A percentile compares a stretch with the other conserved stretches of the same genome.
These are phyloP conservation scores for Phylloporus scabripes DNA, from an alignment of 768 basidiomycete species.

Conservation along the genomic window DNA sequence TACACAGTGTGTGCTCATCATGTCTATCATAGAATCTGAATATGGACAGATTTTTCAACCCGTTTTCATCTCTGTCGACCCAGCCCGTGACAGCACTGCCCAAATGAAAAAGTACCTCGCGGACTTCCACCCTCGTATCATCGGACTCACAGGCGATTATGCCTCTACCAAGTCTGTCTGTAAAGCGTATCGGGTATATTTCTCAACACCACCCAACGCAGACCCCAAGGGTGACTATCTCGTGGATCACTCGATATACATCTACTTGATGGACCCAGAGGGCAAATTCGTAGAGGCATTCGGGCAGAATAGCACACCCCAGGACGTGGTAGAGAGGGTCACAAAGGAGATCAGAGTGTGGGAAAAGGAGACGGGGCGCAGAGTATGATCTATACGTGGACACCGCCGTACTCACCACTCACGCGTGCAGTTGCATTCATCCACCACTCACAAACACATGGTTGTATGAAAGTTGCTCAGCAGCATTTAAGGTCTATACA, in stretches of 20 bases:
- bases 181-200: conserved; percentile 96
- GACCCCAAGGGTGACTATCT: conserved; percentile 91
- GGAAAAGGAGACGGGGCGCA: conserved; percentile 33
- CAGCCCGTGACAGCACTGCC: conserved; percentile 72
- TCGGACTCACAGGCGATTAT: conserved; percentile 88
- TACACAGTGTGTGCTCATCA: conserved; percentile 5
- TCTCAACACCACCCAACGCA: conserved; percentile 89
- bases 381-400: conserved; percentile 20
- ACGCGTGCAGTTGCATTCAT: conserved; percentile 6
- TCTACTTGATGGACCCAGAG: conserved; percentile 95
- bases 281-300: conserved; percentile 97
- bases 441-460: conserved; percentile 14
- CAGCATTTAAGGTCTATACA: conserved; percentile 8
- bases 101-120: conserved; percentile 59
- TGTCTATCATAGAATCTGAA: conserved; percentile 48
- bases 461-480: not conserved
- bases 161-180: conserved; percentile 79
- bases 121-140: conserved; percentile 89
- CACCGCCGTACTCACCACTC: not conserved
- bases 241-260: conserved; percentile 95
- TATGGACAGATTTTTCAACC: conserved; percentile 75
- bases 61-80: conserved; percentile 95
- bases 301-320: conserved; percentile 70
- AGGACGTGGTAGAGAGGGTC: conserved; percentile 63
- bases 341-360: conserved; percentile 44